These are phyloP conservation scores for Neckera pumila DNA, from an alignment of 225 moss, liverwort and hornwort species.

Conservation along the genomic window DNA sequence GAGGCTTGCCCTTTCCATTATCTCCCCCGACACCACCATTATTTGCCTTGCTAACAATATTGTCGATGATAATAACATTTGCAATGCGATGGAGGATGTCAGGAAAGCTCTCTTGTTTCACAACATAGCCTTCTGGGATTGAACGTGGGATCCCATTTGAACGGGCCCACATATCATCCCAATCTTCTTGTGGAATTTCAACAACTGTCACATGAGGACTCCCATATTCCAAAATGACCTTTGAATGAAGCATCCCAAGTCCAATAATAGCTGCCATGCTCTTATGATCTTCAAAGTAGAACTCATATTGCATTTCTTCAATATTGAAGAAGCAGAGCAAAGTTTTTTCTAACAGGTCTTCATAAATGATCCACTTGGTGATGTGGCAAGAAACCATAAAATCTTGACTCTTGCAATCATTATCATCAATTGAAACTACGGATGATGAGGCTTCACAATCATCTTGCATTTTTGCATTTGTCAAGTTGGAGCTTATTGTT, in stretches of 20 bases:
- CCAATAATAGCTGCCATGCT: background rate
- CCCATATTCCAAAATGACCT: background rate
- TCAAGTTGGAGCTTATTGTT: background rate
- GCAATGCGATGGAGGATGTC: background rate
- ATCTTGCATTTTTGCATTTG: background rate
- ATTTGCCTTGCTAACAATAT: background rate
- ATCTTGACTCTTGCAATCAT: background rate
- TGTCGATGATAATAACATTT: background rate
- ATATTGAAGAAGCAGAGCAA: background rate
- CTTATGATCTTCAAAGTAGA: background rate
- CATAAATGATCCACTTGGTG: background rate
- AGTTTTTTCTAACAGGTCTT: accelerated
- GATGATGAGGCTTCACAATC: background rate
- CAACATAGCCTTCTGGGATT: background rate
- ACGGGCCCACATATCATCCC: background rate
- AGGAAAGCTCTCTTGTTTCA: background rate
- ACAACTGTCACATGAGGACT: background rate
- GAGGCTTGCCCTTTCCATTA: background rate
- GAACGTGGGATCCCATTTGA: background rate
- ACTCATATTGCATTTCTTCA: background rate
- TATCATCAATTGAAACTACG: too few species aligned
- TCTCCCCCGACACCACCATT: background rate
- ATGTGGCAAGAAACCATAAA: accelerated
- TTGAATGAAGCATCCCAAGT: background rate
- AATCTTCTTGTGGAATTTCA: background rate